phyloP scores from a whole-genome alignment of 2,329 filamentous ascomycete species.

The Sclerotinia trifoliorum region DNA sequence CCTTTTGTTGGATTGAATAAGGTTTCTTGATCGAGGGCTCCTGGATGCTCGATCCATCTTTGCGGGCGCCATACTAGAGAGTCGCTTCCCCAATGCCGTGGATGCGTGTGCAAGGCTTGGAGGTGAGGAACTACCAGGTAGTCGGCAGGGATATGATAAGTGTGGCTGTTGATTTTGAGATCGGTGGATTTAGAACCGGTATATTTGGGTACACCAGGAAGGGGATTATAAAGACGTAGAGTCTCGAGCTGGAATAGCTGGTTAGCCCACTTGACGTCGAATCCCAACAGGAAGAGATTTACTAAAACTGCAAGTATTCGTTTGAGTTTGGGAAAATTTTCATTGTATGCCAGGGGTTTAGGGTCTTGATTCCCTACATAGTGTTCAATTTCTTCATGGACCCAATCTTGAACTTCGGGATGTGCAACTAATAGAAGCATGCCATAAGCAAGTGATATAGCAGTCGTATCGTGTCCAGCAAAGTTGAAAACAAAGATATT shows the following conservation, averaged over 20 bases:
- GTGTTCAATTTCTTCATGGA: slow-evolving; percentile 25
- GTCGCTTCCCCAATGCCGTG: slow-evolving; percentile 29
- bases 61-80: slow-evolving; percentile 24
- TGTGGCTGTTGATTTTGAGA: slow-evolving; percentile 1
- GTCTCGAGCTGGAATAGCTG: slow-evolving; percentile 42
- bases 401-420: slow-evolving; percentile 23
- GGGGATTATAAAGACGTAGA: slow-evolving; percentile 53
- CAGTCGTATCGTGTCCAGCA: slow-evolving; percentile 38
- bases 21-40: not conserved
- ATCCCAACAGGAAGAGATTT: not conserved
- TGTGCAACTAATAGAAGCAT: slow-evolving; percentile 29
- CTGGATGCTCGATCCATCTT: slow-evolving; percentile 27
- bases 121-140: slow-evolving; percentile 42
- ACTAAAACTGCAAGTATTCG: slow-evolving; percentile 42
- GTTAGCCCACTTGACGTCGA: not conserved
- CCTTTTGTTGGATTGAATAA: slow-evolving; percentile 21
- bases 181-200: slow-evolving; percentile 30
- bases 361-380: slow-evolving; percentile 30
- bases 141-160: slow-evolving; percentile 30
- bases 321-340: slow-evolving; percentile 43
- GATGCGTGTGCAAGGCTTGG: slow-evolving; percentile 22
- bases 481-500: slow-evolving; percentile 37
- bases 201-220: slow-evolving; percentile 54
- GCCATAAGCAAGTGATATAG: slow-evolving; percentile 32
- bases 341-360: slow-evolving; percentile 40